Base-by-base conservation (phyloP, 176 grass and related monocot genomes). In the Aegilops bicornis region DNA sequence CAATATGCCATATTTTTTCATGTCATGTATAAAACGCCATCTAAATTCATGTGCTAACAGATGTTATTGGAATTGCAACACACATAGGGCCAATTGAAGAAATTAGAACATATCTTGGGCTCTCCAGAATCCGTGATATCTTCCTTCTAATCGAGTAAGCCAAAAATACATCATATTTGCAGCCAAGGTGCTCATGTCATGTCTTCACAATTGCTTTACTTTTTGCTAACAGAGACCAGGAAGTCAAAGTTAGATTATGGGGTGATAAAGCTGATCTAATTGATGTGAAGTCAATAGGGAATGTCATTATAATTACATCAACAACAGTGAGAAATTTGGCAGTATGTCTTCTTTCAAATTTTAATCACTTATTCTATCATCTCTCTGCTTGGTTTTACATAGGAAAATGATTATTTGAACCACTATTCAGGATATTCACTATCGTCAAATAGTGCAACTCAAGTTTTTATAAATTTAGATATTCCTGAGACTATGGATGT, bases 241-340 rank as follows among this genome's bases (percentile, higher is more conserved):
- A 70, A 25, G 47, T 82, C 3, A 84, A 45, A n/a, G 70, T 84
- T 47, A 74, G 56, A 33, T 47, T 84, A 6, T 84, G 36, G 69
- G 31, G 32, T 17, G 10, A 2, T 10, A 84, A 84, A 74, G 6
- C 27, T 74, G 56, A 45, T 4, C 56, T 42, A 84, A 45, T 76
- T 1, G 12, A 54, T 77, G 42, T 2, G 10, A 20, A 1, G 11
- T 17, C 54, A 43, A 61, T 10, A 20, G 32, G 29, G 12, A 7
- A 67, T 52, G 12, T 76, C 20, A 24, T 85, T 20, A 31, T 36
- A 36, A 36, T 36, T 36, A 7, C 35, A 36, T 36, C 35, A 36
- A 36, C 35, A 36, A 36, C 6, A 39, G 14, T 68, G 12, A 78
- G 24, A 31, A 78, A 78, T 85, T 27, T 77, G 42, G 22, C 12